Base-by-base conservation (phyloP, 768 basidiomycete species). In the Kwoniella bestiolae region DNA sequence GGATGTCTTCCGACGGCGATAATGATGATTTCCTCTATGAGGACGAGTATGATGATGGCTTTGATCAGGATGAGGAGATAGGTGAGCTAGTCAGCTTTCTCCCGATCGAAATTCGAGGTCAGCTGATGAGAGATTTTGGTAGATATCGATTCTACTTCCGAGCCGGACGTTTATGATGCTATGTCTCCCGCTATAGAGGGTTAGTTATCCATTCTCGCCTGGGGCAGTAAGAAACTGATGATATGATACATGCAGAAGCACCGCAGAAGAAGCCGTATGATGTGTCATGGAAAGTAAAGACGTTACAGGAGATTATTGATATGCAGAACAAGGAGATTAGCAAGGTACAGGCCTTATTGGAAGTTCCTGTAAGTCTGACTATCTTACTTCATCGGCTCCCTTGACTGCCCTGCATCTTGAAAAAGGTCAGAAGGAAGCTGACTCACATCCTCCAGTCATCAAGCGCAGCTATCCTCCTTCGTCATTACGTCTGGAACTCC, bases 401-500 rank as follows among this genome's bases (percentile, higher is more conserved):
- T n/a, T n/a, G n/a, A n/a, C n/a, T n/a, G n/a, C n/a, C n/a, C n/a
- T n/a, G n/a, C n/a, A n/a, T n/a, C n/a, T n/a, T n/a, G n/a, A n/a
- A n/a, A n/a, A n/a, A n/a, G n/a, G n/a, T n/a, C n/a, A 46, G 51
- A 41, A 31, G 28, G 28, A 11, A 38, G 29, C 5, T 53, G 35
- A 29, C 8, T 14, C 5, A 5, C 46, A 45, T 16, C 16, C 14
- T 45, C n/a, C n/a, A 60, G 63, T 21, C 78, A 94, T 86, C 86
- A 72, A 86, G 86, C 2, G 94, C 94, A 3, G 85, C 87, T 2
- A 83, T 94, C 31, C 85, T 99, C 5, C 83, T 99, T 64, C 87
- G 94, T 29, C 83, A 91, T 82, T 87, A 90, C 84, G 84, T 85
- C 60, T 99, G 96, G 96, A 98, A 98, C 85, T 92, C 91, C 78